Percentiles rank a stretch among this genome's conserved stretches.
These are phyloP conservation scores for Ogataea pignaliae DNA, from an alignment of 805 yeast genomes.

Conservation along the genomic window DNA sequence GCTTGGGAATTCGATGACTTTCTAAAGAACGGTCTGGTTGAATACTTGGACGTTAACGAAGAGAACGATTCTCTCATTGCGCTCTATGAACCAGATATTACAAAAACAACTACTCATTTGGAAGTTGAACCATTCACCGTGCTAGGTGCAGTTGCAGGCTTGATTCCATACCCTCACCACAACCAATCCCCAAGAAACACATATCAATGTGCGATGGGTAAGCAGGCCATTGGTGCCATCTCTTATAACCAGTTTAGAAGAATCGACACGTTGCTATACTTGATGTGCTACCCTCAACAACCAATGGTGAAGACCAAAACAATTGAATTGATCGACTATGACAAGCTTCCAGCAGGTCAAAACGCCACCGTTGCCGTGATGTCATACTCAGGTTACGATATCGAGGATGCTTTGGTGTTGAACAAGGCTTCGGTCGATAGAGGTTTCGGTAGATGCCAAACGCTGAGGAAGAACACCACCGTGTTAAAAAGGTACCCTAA, in stretches of 20 bases:
- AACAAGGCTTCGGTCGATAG: constrained; percentile 92
- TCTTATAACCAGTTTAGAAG: constrained; percentile 95
- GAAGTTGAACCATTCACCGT: constrained; percentile 96
- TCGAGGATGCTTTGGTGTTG: constrained; percentile 95
- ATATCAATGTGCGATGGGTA: constrained; percentile 95
- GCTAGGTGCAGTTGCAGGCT: constrained; percentile 88
- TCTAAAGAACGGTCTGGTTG: constrained; percentile 79
- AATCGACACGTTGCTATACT: constrained; percentile 86
- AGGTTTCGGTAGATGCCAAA: constrained; percentile 98
- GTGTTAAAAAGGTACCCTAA: constrained; percentile 88
- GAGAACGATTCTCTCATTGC: constrained; percentile 95
- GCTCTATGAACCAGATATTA: constrained; percentile 67
- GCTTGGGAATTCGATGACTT: constrained; percentile 89
- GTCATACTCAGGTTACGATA: constrained; percentile 99
- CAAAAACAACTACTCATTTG: constrained; percentile 68
- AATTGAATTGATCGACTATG: constrained; percentile 91
- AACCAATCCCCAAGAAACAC: constrained; percentile 92
- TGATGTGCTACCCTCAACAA: constrained; percentile 99
- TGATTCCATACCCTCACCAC: constrained; percentile 90
- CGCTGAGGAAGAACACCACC: constrained; percentile 85
- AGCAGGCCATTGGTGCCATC: constrained; percentile 99
- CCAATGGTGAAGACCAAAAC: constrained; percentile 99
- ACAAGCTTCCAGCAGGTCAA: constrained; percentile 97
- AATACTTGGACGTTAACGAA: constrained; percentile 94
- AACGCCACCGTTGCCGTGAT: constrained; percentile 98